Evolutionary conservation across 768 basidiomycete species (phyloP).

Genomic region (Mycena chlorophos): DNA sequence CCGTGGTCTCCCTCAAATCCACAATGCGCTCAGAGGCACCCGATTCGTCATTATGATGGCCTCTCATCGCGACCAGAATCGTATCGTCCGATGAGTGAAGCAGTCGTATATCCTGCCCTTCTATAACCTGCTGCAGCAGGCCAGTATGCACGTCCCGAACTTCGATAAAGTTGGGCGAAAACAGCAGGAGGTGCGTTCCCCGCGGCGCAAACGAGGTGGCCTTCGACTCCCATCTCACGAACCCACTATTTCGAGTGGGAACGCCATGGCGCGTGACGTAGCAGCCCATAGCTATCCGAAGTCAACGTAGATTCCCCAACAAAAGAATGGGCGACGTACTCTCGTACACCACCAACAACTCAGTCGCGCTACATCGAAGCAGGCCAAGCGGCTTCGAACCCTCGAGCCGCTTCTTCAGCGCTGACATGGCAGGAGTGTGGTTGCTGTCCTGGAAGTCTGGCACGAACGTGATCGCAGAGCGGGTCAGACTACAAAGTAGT

Average conservation of each 20-base stretch:
- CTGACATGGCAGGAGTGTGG: slow-evolving; percentile 33
- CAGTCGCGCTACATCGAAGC: slow-evolving; percentile 50
- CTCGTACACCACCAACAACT: slow-evolving; percentile 75
- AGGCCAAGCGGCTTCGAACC: slow-evolving; percentile 66
- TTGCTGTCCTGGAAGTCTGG: slow-evolving; percentile 56
- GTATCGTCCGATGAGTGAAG: slow-evolving; percentile 53
- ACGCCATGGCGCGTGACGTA: slow-evolving; percentile 72
- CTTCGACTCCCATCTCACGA: slow-evolving; percentile 78
- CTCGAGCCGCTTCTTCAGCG: slow-evolving; percentile 61
- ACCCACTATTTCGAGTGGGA: slow-evolving; percentile 60
- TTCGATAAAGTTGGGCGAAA: slow-evolving; percentile 76
- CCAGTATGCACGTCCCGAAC: slow-evolving; percentile 65
- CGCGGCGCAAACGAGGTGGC: slow-evolving; percentile 63
- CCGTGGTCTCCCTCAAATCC: slow-evolving; percentile 69
- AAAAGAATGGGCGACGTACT: slow-evolving; percentile 48
- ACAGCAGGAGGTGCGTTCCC: slow-evolving; percentile 64
- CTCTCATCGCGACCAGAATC: slow-evolving; percentile 65
- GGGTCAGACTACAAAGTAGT: slow-evolving; percentile 36
- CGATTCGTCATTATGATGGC: slow-evolving; percentile 53
- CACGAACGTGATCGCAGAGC: slow-evolving; percentile 47
- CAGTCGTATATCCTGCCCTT: slow-evolving; percentile 67
- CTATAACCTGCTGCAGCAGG: slow-evolving; percentile 79
- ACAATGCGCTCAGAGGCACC: slow-evolving; percentile 64
- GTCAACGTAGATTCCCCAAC: background rate
- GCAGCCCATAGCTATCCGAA: slow-evolving; percentile 64